These are phyloP conservation scores for Glutinoglossum americanum DNA, from an alignment of 495 filamentous ascomycete species.

Conservation along the genomic window DNA sequence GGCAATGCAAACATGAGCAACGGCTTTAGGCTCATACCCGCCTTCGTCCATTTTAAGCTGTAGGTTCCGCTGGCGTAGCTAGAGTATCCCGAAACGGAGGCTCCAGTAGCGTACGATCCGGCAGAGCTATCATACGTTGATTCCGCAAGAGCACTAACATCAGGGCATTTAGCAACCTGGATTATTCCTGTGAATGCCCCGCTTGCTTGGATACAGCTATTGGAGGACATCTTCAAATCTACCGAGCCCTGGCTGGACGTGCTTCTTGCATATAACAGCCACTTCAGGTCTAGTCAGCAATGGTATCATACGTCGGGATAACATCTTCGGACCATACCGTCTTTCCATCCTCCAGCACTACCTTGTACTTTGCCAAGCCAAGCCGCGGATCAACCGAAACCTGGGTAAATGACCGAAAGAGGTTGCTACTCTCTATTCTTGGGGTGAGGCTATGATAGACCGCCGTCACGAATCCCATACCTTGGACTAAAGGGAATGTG, in stretches of 20 bases:
- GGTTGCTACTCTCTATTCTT: slow-evolving; percentile 47
- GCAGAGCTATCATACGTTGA: slow-evolving; percentile 48
- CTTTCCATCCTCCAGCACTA: slow-evolving; percentile 46
- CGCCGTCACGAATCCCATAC: slow-evolving; percentile 72
- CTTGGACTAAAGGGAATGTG: slow-evolving; percentile 69
- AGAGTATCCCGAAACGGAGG: slow-evolving; percentile 38
- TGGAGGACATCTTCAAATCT: slow-evolving; percentile 26
- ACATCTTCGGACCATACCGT: slow-evolving; percentile 8
- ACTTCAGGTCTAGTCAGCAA: slow-evolving; percentile 15
- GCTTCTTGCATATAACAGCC: slow-evolving; percentile 55
- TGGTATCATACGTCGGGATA: not conserved
- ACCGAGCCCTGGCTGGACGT: slow-evolving; percentile 23
- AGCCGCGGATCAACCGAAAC: slow-evolving; percentile 29
- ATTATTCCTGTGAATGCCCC: slow-evolving; percentile 43
- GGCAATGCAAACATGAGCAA: slow-evolving; percentile 79
- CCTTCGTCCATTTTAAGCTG: slow-evolving; percentile 44
- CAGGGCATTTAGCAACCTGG: slow-evolving; percentile 58
- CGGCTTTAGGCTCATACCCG: slow-evolving; percentile 24
- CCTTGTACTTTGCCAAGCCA: slow-evolving; percentile 58
- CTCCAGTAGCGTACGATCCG: slow-evolving; percentile 47
- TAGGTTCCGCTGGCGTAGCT: slow-evolving; percentile 44
- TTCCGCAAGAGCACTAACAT: slow-evolving; percentile 33
- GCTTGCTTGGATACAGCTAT: slow-evolving; percentile 26
- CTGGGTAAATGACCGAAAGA: slow-evolving; percentile 46
- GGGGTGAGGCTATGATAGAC: slow-evolving; percentile 52